Base-by-base conservation (phyloP, 2,329 filamentous ascomycete genomes). In the Neopestalotiopsis rosae region DNA sequence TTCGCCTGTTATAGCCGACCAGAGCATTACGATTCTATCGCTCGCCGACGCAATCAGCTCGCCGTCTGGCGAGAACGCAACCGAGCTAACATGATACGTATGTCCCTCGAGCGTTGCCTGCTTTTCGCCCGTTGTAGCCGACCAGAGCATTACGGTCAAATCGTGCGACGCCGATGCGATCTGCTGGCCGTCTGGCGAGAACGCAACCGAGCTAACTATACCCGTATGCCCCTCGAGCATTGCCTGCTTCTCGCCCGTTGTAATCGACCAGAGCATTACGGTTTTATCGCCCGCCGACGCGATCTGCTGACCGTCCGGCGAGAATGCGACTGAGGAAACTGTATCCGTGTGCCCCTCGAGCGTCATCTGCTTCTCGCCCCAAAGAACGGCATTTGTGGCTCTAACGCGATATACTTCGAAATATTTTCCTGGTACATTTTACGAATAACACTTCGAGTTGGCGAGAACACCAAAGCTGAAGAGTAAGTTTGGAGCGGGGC, bases 401-500 rank as follows among this genome's bases (percentile, higher is more conserved):
- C 2, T 3, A 30, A 32, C 28, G 3, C 34, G 28, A 79, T 70
- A 72, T 69, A 74, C 6, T 32, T 13, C 14, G 74, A 72, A 2
- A 74, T 69, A 12, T 69, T 24, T 45, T 72, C 58, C 30, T 69
- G 7, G 58, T 74, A 76, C 12, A 28, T 61, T 24, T 49, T 69
- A 40, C 78, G 73, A 34, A 80, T 68, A 76, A 57, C 52, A 65
- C 76, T 79, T 5, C 67, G 65, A 12, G 68, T 40, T 61, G 78
- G 80, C 14, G 76, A 38, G 28, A 67, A 73, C 69, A 82, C 81
- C 63, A 72, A 71, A 49, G 73, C 77, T 65, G 72, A 79, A 65
- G 65, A 77, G 69, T 82, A 82, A 66, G 73, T 56, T 67, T 82
- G 79, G 20, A 76, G 71, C 40, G 78, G 75, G 4, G 76, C 68